These are phyloP conservation scores for Mycena galericulata DNA, from an alignment of 768 basidiomycete species.

Conservation along the genomic window DNA sequence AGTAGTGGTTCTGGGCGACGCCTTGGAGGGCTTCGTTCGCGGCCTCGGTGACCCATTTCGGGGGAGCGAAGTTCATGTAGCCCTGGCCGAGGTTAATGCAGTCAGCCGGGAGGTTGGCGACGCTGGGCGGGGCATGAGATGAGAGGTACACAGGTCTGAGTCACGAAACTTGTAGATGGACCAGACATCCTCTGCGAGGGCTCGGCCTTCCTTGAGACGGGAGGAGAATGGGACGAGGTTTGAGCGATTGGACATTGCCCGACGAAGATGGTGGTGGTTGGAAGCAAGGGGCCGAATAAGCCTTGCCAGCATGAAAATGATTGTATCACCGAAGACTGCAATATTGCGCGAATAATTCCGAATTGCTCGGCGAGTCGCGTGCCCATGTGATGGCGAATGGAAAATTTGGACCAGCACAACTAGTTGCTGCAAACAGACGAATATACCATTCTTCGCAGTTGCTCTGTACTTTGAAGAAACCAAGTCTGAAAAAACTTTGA, in stretches of 20 bases:
- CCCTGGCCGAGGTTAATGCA: slow-evolving; percentile 97
- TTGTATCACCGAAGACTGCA: slow-evolving; percentile 1
- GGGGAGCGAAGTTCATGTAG: slow-evolving; percentile 94
- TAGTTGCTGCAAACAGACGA: no score
- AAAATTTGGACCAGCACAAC: no score
- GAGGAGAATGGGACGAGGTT: slow-evolving; percentile 77
- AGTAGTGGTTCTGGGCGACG: slow-evolving; percentile 85
- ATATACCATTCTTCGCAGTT: no score
- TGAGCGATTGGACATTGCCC: slow-evolving; percentile 49
- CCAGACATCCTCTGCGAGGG: slow-evolving; percentile 89
- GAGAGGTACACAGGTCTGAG: slow-evolving; percentile 23
- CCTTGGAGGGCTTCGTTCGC: slow-evolving; percentile 75
- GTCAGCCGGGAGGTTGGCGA: slow-evolving; percentile 87
- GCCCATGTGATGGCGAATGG: no score
- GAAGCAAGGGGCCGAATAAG: slow-evolving; percentile 16
- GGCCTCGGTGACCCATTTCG: slow-evolving; percentile 80
- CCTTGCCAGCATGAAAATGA: slow-evolving; percentile 16
- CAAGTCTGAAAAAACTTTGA: no score
- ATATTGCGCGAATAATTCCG: not conserved
- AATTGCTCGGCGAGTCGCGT: no score
- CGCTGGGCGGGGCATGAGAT: slow-evolving; percentile 59
- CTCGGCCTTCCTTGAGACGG: slow-evolving; percentile 79
- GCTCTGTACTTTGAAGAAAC: no score
- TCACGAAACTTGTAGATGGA: slow-evolving; percentile 79
- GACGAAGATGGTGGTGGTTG: slow-evolving; percentile 24